Conservation (phyloP, 2,329 filamentous ascomycete genomes). For the Nemania abortiva region DNA sequence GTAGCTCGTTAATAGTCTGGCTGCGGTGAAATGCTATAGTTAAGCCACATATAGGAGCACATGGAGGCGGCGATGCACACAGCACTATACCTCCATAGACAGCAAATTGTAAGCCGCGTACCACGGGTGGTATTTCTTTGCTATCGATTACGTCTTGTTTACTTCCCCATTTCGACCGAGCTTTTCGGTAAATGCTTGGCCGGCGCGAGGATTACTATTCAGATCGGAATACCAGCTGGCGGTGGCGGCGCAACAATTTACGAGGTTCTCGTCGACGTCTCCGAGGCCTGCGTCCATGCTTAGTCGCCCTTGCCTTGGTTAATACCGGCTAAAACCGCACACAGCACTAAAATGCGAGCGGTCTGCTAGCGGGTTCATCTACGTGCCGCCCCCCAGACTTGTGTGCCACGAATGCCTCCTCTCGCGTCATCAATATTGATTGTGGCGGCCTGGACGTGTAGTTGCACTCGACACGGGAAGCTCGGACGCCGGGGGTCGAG, state of each 20-base stretch:
- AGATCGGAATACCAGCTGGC: not conserved
- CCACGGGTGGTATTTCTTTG: not conserved
- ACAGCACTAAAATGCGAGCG: slow-evolving; percentile 40
- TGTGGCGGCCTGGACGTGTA: slow-evolving; percentile 38
- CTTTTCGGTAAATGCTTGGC: not conserved
- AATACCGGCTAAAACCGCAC: slow-evolving; percentile 46
- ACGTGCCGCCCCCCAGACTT: slow-evolving; percentile 23
- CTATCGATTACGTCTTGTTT: not conserved
- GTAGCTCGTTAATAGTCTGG: slow-evolving; percentile 12
- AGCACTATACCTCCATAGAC: not conserved
- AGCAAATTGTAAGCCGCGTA: not conserved
- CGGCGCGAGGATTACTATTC: not conserved
- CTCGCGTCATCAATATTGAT: slow-evolving; percentile 39
- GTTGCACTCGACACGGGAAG: slow-evolving; percentile 24
- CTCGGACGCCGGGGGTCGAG: slow-evolving; percentile 31
- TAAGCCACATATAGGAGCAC: slow-evolving; percentile 5
- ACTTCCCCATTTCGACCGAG: not conserved
- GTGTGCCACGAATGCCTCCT: slow-evolving; percentile 20
- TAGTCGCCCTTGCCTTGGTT: slow-evolving; percentile 6
- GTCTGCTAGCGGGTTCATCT: slow-evolving; percentile 36
- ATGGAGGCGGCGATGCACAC: not conserved
- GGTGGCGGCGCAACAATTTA: not conserved
- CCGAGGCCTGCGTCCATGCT: not conserved
- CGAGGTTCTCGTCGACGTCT: slow-evolving; percentile 7
- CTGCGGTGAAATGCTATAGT: slow-evolving; percentile 7